A percentile compares a stretch with the other conserved stretches of the same genome.
Evolutionary conservation across 1,139 yeast genomes (phyloP).

Genomic region (Taphrina confusa): DNA sequence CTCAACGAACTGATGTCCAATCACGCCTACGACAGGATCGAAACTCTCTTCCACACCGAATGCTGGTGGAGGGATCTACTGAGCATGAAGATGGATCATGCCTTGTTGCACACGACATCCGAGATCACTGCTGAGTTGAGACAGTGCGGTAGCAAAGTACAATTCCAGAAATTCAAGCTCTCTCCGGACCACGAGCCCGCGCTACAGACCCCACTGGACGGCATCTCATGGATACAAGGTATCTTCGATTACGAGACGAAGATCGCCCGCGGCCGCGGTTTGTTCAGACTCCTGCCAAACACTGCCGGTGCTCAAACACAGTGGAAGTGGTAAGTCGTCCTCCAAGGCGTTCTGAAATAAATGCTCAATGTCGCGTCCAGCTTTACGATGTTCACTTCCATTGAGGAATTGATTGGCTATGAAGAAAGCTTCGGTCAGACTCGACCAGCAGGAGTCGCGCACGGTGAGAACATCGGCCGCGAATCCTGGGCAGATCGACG

Average conservation of each 20-base stretch:
- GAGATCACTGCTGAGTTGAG: constrained; percentile 1
- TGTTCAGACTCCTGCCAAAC: constrained; percentile 42
- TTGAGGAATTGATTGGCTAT: constrained; percentile 47
- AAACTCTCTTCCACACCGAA: constrained; percentile 6
- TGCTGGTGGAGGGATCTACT: constrained; percentile 19
- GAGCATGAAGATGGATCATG: constrained; percentile 19
- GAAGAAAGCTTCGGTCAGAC: constrained; percentile 48
- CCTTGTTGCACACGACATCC: constrained; percentile 12
- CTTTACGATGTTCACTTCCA: constrained; percentile 47
- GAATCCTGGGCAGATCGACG: constrained; percentile 45
- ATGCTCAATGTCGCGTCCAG: constrained; percentile 34
- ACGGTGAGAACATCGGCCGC: constrained; percentile 49
- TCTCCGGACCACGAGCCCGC: constrained; percentile 14
- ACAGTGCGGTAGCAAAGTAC: constrained; percentile 6
- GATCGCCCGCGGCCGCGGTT: constrained; percentile 48
- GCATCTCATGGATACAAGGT: constrained; percentile 46
- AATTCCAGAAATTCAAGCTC: constrained; percentile 6
- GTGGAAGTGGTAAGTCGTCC: constrained; percentile 6
- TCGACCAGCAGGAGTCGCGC: constrained; percentile 50
- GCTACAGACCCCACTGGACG: constrained; percentile 5
- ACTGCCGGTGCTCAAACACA: constrained; percentile 11
- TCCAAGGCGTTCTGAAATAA: not conserved
- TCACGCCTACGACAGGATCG: constrained; percentile 2
- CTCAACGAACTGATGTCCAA: not conserved
- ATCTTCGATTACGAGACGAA: constrained; percentile 46